A percentile compares a stretch with the other conserved stretches of the same genome.
Evolutionary conservation across 2,329 filamentous ascomycete genomes (phyloP).

Genomic region (Coniochaeta prunicola): DNA sequence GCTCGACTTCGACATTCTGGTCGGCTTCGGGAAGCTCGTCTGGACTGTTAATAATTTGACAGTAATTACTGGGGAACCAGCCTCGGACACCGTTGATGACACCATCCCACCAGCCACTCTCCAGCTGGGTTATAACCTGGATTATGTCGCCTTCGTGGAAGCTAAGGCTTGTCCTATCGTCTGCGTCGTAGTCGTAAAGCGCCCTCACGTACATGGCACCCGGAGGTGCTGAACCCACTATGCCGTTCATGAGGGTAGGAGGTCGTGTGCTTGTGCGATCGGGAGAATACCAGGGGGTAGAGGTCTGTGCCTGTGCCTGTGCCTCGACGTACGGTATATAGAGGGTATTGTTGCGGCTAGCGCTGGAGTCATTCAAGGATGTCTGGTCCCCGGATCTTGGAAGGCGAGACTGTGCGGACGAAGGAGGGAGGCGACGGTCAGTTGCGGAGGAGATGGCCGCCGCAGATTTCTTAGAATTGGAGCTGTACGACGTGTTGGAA

Average conservation of each 20-base stretch:
- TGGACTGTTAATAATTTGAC: constrained; percentile 71
- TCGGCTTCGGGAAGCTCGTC: constrained; percentile 62
- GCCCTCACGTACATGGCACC: constrained; percentile 86
- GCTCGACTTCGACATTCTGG: constrained; percentile 46
- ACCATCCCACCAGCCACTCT: constrained; percentile 99
- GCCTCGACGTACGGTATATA: constrained; percentile 12
- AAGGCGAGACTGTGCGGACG: not conserved
- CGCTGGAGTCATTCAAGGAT: constrained; percentile 23
- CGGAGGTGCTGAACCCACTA: constrained; percentile 50
- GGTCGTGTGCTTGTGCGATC: not conserved
- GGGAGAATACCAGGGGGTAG: constrained; percentile 13
- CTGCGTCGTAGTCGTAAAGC: constrained; percentile 95
- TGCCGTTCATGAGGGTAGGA: constrained; percentile 46
- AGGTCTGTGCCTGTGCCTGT: constrained; percentile 5
- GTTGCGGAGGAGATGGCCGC: not conserved
- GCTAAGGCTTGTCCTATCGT: constrained; percentile 93
- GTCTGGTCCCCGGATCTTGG: constrained; percentile 20
- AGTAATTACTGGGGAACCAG: constrained; percentile 99
- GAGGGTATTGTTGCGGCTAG: constrained; percentile 17
- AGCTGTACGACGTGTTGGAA: constrained; percentile 24
- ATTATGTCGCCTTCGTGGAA: constrained; percentile 97
- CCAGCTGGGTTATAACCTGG: constrained; percentile 94
- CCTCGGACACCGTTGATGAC: constrained; percentile 94
- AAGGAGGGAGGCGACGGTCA: constrained; percentile 1
- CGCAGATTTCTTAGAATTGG: constrained; percentile 14